Base-by-base conservation (phyloP, 768 basidiomycete species). In the Hygrocybe punicea region DNA sequence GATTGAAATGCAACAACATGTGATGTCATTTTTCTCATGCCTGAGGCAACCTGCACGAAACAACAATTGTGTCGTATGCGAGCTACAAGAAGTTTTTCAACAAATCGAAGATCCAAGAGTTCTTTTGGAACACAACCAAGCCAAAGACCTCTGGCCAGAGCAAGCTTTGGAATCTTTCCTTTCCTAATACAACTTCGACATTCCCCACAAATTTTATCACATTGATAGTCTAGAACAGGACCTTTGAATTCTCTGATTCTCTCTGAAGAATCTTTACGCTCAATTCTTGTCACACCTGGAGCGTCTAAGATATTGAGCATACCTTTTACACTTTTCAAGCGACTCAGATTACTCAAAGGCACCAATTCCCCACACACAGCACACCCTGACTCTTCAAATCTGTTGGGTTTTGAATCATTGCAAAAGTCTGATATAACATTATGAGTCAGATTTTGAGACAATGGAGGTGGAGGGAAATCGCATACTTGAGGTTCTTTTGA, bases 91-190 rank as follows among this genome's bases (percentile, higher is more conserved):
- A 70, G 19, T 42, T 66, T 63, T 53, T 76, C 73, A 1, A 57
- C 58, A 51, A 60, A 72, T 2, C 40, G 58, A 2, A 75, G 61
- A 9, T 59, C 46, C n/a, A 55, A 25, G 2, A 75, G 55, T 21
- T 56, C 65, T 2, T 23, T 1, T 8, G 69, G 73, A 6, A 72
- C 63, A 17, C 68, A 59, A 9, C 73, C 73, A 11, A 75, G 6
- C 71, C 72, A 74, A 6, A 72, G 53, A 0, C 69, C 68, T 56
- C 69, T 73, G 0, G 66, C 70, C 13, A 75, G 50, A 2, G 69
- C 56, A 53, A 47, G 25, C 21, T 23, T 29, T n/a, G 62, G 62
- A 13, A 58, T 33, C 24, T 36, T 48, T 8, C 42, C 45, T 25
- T 57, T 61, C 5, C 24, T 42, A 19, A 61, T 17, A 34, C n/a